Evolutionary conservation across 805 yeast species (phyloP).

Genomic region (Wickerhamomyces canadensis): DNA sequence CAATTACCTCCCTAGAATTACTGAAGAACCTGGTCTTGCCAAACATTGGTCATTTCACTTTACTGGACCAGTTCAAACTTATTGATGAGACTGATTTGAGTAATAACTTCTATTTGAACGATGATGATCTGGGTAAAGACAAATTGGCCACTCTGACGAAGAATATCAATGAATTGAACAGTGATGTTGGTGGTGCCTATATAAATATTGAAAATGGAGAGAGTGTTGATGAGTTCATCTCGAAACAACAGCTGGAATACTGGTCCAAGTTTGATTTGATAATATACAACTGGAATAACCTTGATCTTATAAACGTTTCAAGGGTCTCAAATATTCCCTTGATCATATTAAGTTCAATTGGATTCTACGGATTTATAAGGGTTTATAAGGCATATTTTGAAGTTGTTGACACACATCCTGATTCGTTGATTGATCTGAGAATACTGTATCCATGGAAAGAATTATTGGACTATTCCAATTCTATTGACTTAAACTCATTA

Average conservation of each 20-base stretch:
- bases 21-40: conserved; percentile 77
- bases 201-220: conserved; percentile 5
- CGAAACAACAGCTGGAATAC: conserved; percentile 5
- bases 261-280: conserved; percentile 50
- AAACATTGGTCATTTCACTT: conserved; percentile 59
- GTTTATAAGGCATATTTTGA: conserved; percentile 50
- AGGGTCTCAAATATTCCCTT: conserved; percentile 48
- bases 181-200: conserved; percentile 43
- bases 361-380: conserved; percentile 61
- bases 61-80: conserved; percentile 40
- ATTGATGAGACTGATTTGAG: conserved; percentile 42
- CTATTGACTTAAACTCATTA: conserved; percentile 41
- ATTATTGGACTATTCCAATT: conserved; percentile 42
- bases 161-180: conserved; percentile 52
- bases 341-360: conserved; percentile 44
- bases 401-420: conserved; percentile 74
- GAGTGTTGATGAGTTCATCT: conserved; percentile 10
- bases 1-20: conserved; percentile 57
- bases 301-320: conserved; percentile 29
- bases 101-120: conserved; percentile 57
- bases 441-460: conserved; percentile 72
- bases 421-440: conserved; percentile 56
- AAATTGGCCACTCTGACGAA: conserved; percentile 35
- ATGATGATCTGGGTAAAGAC: conserved; percentile 36
- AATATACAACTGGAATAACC: conserved; percentile 35